Percentiles rank a stretch among this genome's conserved stretches.
Evolutionary conservation across 2,329 filamentous ascomycete genomes (phyloP).

Genomic region (Aspergillus sp.): DNA sequence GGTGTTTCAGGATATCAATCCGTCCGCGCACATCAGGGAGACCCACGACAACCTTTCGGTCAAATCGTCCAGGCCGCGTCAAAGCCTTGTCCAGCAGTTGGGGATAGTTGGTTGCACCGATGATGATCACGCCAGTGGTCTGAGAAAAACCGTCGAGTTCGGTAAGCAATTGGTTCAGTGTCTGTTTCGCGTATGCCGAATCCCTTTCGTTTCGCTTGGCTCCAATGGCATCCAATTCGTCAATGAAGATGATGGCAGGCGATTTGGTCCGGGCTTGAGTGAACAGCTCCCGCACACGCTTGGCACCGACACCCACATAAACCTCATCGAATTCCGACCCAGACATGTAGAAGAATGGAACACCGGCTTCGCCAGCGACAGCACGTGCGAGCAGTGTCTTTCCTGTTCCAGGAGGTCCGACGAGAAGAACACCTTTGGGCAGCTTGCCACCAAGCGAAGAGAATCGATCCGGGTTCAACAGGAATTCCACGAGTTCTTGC

Average conservation of each 20-base stretch:
- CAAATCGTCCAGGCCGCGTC: slow-evolving; percentile 88
- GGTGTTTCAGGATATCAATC: slow-evolving; percentile 85
- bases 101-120: slow-evolving; percentile 93
- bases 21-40: slow-evolving; percentile 90
- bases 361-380: slow-evolving; percentile 91
- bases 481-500: slow-evolving; percentile 91
- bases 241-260: slow-evolving; percentile 90
- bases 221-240: slow-evolving; percentile 89
- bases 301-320: slow-evolving; percentile 92
- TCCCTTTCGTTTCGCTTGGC: slow-evolving; percentile 88
- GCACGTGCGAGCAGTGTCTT: slow-evolving; percentile 93
- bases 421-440: slow-evolving; percentile 89
- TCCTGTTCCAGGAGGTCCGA: slow-evolving; percentile 92
- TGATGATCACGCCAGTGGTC: slow-evolving; percentile 86
- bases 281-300: slow-evolving; percentile 93
- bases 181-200: slow-evolving; percentile 93
- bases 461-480: slow-evolving; percentile 89
- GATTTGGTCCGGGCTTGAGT: slow-evolving; percentile 72
- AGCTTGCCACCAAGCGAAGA: slow-evolving; percentile 90
- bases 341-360: slow-evolving; percentile 99
- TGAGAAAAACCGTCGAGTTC: slow-evolving; percentile 97
- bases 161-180: slow-evolving; percentile 90
- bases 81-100: slow-evolving; percentile 90
- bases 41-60: slow-evolving; percentile 80
- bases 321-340: slow-evolving; percentile 98